Percentiles rank a stretch among this genome's conserved stretches.
Evolutionary conservation across 2,329 filamentous ascomycete genomes (phyloP).

Genomic region (Colletotrichum orchidophilum): DNA sequence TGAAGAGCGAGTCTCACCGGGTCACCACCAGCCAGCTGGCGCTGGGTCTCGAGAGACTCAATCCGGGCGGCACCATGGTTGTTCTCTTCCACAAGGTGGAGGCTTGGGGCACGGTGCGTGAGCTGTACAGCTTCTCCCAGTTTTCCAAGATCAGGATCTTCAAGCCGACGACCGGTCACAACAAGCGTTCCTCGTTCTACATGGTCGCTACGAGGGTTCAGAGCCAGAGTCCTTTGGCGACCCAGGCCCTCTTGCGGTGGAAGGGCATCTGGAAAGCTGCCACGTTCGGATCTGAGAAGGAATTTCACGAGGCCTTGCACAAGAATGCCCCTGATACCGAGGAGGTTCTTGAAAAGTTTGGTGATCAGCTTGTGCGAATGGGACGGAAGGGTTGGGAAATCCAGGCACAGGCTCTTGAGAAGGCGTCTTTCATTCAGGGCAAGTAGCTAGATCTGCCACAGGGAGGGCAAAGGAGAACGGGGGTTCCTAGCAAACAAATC

Average conservation of each 20-base stretch:
- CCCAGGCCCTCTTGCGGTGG: conserved; percentile 49
- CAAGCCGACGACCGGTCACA: conserved; percentile 54
- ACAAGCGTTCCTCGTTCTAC: conserved; percentile 61
- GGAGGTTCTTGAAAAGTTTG: conserved; percentile 47
- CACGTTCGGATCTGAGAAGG: conserved; percentile 48
- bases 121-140: conserved; percentile 50
- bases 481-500: too few species aligned
- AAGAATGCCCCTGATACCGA: conserved; percentile 34
- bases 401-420: conserved; percentile 44
- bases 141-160: conserved; percentile 54
- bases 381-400: conserved; percentile 46
- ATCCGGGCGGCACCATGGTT: conserved; percentile 58
- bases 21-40: conserved; percentile 51
- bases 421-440: conserved; percentile 39
- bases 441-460: neutral
- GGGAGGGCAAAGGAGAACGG: too few species aligned
- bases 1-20: conserved; percentile 46
- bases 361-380: conserved; percentile 42
- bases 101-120: conserved; percentile 44
- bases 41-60: conserved; percentile 56
- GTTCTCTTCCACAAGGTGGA: conserved; percentile 61
- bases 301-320: conserved; percentile 8
- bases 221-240: conserved; percentile 42
- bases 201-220: conserved; percentile 56
- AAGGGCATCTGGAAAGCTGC: conserved; percentile 49